These are phyloP conservation scores for Colletotrichum lentis DNA, from an alignment of 2,329 filamentous ascomycete species.

Conservation along the genomic window DNA sequence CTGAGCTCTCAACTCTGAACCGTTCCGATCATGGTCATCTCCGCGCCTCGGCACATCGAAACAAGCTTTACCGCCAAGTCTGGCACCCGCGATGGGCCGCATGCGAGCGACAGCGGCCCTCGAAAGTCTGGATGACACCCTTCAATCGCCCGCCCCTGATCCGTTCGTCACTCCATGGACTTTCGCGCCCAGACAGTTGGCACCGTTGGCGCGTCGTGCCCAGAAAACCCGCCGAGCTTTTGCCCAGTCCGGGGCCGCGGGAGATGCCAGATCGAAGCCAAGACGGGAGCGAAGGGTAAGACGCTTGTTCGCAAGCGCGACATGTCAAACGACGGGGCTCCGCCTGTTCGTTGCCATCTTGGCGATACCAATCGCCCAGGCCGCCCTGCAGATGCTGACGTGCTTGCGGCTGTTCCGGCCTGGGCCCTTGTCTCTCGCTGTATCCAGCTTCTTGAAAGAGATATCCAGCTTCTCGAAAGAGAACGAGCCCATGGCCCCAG, in stretches of 20 bases:
- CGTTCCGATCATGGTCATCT: too few relatives aligned
- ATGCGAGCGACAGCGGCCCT: constrained; percentile 25
- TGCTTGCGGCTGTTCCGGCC: constrained; percentile 22
- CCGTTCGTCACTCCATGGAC: background rate
- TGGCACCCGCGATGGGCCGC: constrained; percentile 28
- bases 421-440: constrained; percentile 22
- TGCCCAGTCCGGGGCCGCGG: constrained; percentile 31
- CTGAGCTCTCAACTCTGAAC: background rate
- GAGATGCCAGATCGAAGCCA: constrained; percentile 32
- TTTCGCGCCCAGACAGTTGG: background rate
- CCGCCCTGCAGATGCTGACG: constrained; percentile 16
- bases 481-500: background rate
- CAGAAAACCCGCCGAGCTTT: background rate
- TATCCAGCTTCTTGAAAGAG: background rate
- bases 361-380: constrained; percentile 1
- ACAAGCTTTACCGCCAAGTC: constrained; percentile 38
- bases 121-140: background rate
- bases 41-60: constrained; percentile 32
- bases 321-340: constrained; percentile 22
- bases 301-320: background rate
- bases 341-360: constrained; percentile 30
- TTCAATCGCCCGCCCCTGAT: background rate
- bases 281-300: constrained; percentile 31
- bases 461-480: background rate
- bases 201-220: background rate